Conservation (phyloP, 352 stramenopile genomes). For the Globisporangium nunn region DNA sequence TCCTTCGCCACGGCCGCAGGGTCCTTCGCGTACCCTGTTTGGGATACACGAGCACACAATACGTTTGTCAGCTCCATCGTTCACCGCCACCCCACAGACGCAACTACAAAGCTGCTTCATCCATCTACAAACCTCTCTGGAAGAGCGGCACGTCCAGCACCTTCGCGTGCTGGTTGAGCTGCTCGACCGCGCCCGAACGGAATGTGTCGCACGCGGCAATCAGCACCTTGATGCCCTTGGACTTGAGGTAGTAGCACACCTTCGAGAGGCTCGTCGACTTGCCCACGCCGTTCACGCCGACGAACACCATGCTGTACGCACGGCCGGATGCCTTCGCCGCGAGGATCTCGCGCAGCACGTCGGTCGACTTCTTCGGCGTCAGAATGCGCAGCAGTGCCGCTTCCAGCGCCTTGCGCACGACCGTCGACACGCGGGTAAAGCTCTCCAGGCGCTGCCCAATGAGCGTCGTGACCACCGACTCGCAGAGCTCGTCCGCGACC, state of each 20-base stretch:
- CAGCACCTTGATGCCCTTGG: conserved; percentile 93
- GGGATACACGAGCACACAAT: neutral
- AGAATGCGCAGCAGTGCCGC: conserved; percentile 92
- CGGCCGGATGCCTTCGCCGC: conserved; percentile 76
- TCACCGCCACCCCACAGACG: neutral
- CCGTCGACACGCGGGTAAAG: conserved; percentile 87
- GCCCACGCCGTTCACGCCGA: conserved; percentile 98
- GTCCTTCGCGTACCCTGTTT: conserved; percentile 95
- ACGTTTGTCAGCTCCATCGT: neutral
- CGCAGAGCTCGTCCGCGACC: conserved; percentile 92
- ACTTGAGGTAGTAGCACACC: conserved; percentile 98
- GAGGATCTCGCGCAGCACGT: conserved; percentile 93
- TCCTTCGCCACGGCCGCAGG: conserved; percentile 92
- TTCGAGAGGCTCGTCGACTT: conserved; percentile 99
- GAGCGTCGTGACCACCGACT: conserved; percentile 91
- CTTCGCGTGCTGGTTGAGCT: conserved; percentile 96
- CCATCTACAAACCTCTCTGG: conserved; percentile 52
- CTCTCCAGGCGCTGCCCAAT: conserved; percentile 93
- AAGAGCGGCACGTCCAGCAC: conserved; percentile 96
- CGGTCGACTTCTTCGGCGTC: conserved; percentile 92
- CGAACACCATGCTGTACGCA: conserved; percentile 98
- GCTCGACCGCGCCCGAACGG: conserved; percentile 97
- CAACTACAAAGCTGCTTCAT: too few relatives aligned
- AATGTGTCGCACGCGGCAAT: conserved; percentile 99
- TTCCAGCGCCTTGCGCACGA: conserved; percentile 94